These are phyloP conservation scores for Akebia trifoliata DNA, from an alignment of 164 flowering plant genomes.

Conservation along the genomic window DNA sequence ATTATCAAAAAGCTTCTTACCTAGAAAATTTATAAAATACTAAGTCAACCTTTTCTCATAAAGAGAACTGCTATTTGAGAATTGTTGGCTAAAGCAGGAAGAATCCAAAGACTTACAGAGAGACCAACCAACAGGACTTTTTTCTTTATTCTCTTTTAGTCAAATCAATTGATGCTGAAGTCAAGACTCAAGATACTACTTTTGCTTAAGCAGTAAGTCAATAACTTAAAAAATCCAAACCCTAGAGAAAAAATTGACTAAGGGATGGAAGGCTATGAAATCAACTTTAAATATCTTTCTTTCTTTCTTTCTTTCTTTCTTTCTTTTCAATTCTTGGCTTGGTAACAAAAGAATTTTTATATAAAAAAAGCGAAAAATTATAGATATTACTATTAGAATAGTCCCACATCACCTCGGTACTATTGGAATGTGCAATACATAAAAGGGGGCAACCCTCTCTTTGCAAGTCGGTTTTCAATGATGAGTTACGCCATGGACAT, in stretches of 20 bases:
- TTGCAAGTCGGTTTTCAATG: too few relatives aligned
- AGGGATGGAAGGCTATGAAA: too few relatives aligned
- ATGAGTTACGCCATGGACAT: too few relatives aligned
- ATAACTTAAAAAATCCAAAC: background rate
- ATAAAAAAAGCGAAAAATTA: too few relatives aligned
- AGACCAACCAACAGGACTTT: slow-evolving; percentile 6
- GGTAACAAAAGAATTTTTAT: too few relatives aligned
- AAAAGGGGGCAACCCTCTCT: too few relatives aligned
- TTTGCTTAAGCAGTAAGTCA: slow-evolving; percentile 2
- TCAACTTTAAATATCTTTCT: too few relatives aligned
- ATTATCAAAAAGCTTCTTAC: background rate
- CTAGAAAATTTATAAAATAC: slow-evolving; percentile 3
- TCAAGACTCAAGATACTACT: background rate
- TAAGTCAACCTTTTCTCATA: background rate
- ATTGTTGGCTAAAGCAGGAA: background rate
- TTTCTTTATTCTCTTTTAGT: background rate
- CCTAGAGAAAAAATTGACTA: background rate
- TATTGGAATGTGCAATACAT: too few relatives aligned
- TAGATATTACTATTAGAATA: too few relatives aligned
- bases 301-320: too few relatives aligned
- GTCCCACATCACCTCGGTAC: too few relatives aligned
- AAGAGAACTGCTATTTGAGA: background rate
- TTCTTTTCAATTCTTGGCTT: too few relatives aligned
- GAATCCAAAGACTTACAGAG: background rate
- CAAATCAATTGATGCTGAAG: background rate